Conservation (phyloP, 306 rosid species). For the Fragaria vesca region DNA sequence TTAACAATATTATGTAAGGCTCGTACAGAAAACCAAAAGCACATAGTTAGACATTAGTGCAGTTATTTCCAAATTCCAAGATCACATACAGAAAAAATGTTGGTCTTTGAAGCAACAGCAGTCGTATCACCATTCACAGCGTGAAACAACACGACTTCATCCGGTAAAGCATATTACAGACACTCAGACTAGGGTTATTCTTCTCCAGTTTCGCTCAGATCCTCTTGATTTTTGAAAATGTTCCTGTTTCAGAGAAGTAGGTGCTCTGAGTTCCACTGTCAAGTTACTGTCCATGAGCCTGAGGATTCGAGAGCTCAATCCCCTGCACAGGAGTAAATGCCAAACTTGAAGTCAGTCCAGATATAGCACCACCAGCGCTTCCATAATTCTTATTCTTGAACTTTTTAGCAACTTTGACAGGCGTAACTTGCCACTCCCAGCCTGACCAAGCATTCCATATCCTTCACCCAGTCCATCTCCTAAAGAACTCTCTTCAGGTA, state of each 20-base stretch:
- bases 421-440: conserved; percentile 96
- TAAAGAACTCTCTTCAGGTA: conserved; percentile 94
- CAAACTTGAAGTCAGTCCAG: conserved; percentile 87
- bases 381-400: conserved; percentile 85
- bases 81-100: not conserved
- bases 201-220: conserved; percentile 34
- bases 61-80: not conserved
- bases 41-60: not conserved
- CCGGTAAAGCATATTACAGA: not conserved
- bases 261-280: conserved; percentile 95
- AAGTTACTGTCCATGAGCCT: conserved; percentile 92
- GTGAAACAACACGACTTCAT: not conserved
- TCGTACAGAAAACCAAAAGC: not conserved
- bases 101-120: not conserved
- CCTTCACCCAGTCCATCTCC: conserved; percentile 99
- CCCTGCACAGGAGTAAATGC: conserved; percentile 99
- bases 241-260: conserved; percentile 92
- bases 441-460: conserved; percentile 99
- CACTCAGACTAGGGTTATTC: not conserved
- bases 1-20: not conserved
- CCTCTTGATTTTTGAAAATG: conserved; percentile 87
- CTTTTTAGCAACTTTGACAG: conserved; percentile 89
- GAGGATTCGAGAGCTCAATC: conserved; percentile 90
- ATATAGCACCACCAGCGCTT: conserved; percentile 93
- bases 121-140: not conserved